Percentiles rank a stretch among this genome's conserved stretches.
phyloP scores from a whole-genome alignment of 768 basidiomycete species.

The Kwoniella botswanensis region DNA sequence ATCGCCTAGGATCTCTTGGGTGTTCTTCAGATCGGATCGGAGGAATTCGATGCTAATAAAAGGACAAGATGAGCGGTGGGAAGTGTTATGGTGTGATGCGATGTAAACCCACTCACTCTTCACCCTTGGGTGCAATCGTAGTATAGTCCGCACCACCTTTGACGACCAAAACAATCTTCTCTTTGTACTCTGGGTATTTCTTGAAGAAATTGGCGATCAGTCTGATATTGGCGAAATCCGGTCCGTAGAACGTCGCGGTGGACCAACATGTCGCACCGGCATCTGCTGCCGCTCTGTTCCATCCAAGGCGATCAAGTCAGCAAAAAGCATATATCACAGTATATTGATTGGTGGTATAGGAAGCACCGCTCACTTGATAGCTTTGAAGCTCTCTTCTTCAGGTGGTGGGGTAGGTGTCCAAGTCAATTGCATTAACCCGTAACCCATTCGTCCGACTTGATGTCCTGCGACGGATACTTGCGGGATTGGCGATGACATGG shows the following conservation, averaged over 20 bases:
- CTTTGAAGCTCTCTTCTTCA: conserved; percentile 68
- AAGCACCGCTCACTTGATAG: conserved; percentile 62
- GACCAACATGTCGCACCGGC: conserved; percentile 53
- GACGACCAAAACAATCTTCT: conserved; percentile 63
- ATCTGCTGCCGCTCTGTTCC: conserved; percentile 52
- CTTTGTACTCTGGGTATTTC: conserved; percentile 60
- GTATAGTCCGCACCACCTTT: conserved; percentile 59
- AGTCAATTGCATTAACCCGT: conserved; percentile 69
- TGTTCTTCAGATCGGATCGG: conserved; percentile 62
- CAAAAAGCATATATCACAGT: too few relatives aligned
- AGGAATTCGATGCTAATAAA: conserved; percentile 60
- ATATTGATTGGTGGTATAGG: conserved; percentile 33
- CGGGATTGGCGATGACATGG: conserved; percentile 25
- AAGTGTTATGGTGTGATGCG: too few relatives aligned
- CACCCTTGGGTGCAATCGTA: conserved; percentile 18
- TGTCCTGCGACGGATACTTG: conserved; percentile 46
- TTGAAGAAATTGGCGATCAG: conserved; percentile 65
- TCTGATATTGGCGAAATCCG: conserved; percentile 62
- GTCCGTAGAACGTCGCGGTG: conserved; percentile 68
- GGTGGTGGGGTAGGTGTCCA: conserved; percentile 62
- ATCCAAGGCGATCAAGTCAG: too few relatives aligned
- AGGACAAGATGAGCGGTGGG: background rate
- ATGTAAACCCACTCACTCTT: conserved; percentile 8
- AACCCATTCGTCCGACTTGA: conserved; percentile 43
- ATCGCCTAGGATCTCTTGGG: conserved; percentile 62